A percentile compares a stretch with the other conserved stretches of the same genome.
Conservation (phyloP, 2,329 filamentous ascomycete species). For the Coniella lustricola region DNA sequence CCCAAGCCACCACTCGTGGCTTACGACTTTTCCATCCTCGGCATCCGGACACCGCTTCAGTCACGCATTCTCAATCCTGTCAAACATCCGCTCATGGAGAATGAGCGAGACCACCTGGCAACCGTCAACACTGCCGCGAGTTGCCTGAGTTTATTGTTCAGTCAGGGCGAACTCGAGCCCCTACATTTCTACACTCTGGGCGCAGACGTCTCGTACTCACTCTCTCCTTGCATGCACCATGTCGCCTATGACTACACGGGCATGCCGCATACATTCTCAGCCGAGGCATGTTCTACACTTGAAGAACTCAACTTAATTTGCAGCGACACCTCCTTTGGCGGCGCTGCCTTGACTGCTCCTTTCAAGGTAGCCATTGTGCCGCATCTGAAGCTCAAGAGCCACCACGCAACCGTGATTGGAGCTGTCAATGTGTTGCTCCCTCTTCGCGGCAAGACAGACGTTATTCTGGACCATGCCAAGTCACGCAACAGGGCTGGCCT, state of each 20-base stretch:
- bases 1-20: constrained; percentile 43
- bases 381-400: constrained; percentile 57
- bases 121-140: constrained; percentile 49
- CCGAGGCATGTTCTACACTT: constrained; percentile 52
- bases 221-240: constrained; percentile 67
- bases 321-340: constrained; percentile 53
- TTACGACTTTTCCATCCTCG: constrained; percentile 39
- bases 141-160: constrained; percentile 52
- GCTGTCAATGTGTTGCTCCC: constrained; percentile 67
- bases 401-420: constrained; percentile 63
- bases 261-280: constrained; percentile 59
- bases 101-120: constrained; percentile 34
- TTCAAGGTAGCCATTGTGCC: constrained; percentile 65
- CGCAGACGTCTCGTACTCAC: constrained; percentile 59
- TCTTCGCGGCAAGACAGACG: constrained; percentile 44
- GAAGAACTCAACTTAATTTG: constrained; percentile 55
- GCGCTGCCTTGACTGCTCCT: constrained; percentile 59
- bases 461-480: constrained; percentile 47
- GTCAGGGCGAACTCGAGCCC: constrained; percentile 53
- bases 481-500: constrained; percentile 55
- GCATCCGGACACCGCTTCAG: constrained; percentile 33
- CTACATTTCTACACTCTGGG: constrained; percentile 65
- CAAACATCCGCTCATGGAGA: constrained; percentile 36
- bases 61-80: constrained; percentile 47
- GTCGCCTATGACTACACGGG: constrained; percentile 59